phyloP scores from a whole-genome alignment of 257 asterid genomes.

The Solanum megistacrolobum region DNA sequence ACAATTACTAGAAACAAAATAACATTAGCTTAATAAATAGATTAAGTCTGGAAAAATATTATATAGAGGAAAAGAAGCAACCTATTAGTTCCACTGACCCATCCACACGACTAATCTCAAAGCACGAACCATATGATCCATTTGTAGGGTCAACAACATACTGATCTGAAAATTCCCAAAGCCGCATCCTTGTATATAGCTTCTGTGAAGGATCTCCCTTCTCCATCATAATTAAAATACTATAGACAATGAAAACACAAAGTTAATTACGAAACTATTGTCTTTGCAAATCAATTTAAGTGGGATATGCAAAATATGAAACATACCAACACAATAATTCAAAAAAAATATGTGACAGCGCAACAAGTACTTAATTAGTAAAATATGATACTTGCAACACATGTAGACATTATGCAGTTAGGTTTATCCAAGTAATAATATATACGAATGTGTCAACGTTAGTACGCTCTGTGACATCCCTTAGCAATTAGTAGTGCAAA shows the following conservation, averaged over 20 bases:
- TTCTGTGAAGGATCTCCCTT: not conserved
- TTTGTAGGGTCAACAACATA: not conserved
- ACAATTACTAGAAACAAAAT: not conserved
- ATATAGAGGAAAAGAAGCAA: slow-evolving; percentile 2
- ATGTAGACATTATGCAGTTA: no score
- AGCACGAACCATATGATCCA: not conserved
- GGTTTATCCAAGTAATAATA: no score
- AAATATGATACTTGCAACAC: not conserved
- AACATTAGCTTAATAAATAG: not conserved
- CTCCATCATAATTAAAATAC: not conserved
- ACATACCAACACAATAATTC: not conserved
- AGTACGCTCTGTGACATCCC: no score
- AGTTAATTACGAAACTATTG: not conserved
- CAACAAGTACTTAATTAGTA: not conserved
- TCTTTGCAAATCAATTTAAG: not conserved
- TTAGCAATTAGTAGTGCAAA: no score
- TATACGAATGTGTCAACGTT: no score
- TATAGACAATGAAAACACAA: not conserved
- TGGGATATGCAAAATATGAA: not conserved
- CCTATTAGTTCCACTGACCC: slow-evolving; percentile 18
- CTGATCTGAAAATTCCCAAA: not conserved
- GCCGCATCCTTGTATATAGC: not conserved
- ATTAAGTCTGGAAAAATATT: not conserved
- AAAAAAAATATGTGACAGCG: not conserved
- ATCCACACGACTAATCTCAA: no score